Evolutionary conservation across 176 grass and related monocot species (phyloP), one percentile per base, ranked within the genome.

Genomic region (Rhynchospora pubera): DNA sequence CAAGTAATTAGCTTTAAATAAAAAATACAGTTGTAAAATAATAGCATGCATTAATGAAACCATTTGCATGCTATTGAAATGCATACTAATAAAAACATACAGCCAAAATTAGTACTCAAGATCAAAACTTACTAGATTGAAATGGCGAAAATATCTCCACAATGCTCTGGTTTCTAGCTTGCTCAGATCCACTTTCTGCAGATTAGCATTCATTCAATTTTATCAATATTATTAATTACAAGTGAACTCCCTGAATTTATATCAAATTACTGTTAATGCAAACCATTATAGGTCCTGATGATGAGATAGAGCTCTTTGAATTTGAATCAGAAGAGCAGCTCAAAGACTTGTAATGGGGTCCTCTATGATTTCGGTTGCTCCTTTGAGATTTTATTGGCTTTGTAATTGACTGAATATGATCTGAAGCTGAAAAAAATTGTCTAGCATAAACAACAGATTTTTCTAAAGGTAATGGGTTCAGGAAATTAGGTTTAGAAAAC

Each of bases 61-160:
- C n/a, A 60, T 28, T 19, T 39, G 64, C 5, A 68, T 73, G 58
- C 19, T 4, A 39, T 1, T 39, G 4, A 39, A 39, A 39, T 39
- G 4, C 34, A 39, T 39, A 5, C 34, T 5, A 39, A 1, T 13
- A 9, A 9, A 62, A 19, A 18, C 48, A 24, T 58, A 50, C 9
- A 50, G 10, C 32, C 14, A 11, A n/a, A 84, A 84, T 24, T 28
- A 64, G 76, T 56, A 70, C 24, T 67, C 11, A 81, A 65, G 47
- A 78, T 26, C 7, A 70, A 46, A 78, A 87, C 92, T 86, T 66
- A 94, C 89, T 0, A 91, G 89, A 84, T 91, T 90, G 83, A 91
- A 94, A 65, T 94, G 92, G 50, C 74, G 85, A 87, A 87, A 94
- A 77, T 94, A 94, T 91, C 92, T 94, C 92, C 85, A 91, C n/a